These are phyloP conservation scores for Amphibolis antarctica DNA, from an alignment of 106 monocot genomes.

Conservation along the genomic window DNA sequence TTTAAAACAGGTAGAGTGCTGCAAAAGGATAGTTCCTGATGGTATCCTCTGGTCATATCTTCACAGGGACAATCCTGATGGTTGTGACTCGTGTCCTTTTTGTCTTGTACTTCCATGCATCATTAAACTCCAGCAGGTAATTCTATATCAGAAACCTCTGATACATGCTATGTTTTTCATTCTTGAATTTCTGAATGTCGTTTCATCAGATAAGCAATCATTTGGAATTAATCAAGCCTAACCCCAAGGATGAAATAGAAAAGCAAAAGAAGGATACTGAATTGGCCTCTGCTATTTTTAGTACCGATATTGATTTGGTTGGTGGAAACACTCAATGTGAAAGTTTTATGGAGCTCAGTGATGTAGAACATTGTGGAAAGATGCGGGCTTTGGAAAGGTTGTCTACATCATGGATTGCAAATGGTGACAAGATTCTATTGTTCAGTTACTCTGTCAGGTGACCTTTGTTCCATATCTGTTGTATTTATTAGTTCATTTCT, in stretches of 20 bases:
- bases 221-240: slow-evolving; percentile 92
- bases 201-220: slow-evolving; percentile 82
- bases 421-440: slow-evolving; percentile 85
- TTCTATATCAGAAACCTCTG: neutral
- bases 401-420: slow-evolving; percentile 45
- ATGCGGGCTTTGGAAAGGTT: slow-evolving; percentile 80
- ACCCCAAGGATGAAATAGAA: slow-evolving; percentile 76
- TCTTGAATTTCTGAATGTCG: neutral
- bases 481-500: too few species aligned
- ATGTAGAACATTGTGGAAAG: slow-evolving; percentile 89
- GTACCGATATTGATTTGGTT: slow-evolving; percentile 57
- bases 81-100: slow-evolving; percentile 89
- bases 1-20: slow-evolving; percentile 78
- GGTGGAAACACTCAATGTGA: slow-evolving; percentile 65
- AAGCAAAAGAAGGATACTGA: slow-evolving; percentile 98
- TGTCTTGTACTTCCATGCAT: slow-evolving; percentile 96
- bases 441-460: slow-evolving; percentile 98
- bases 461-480: neutral
- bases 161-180: neutral
- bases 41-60: slow-evolving; percentile 96
- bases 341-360: slow-evolving; percentile 96
- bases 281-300: slow-evolving; percentile 65
- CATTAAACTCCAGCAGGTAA: slow-evolving; percentile 92
- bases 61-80: slow-evolving; percentile 78
- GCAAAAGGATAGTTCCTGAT: slow-evolving; percentile 59